Evolutionary conservation across 208 protist species (phyloP), one percentile per base, ranked within the genome.

Genomic region (Leishmania turanica): DNA sequence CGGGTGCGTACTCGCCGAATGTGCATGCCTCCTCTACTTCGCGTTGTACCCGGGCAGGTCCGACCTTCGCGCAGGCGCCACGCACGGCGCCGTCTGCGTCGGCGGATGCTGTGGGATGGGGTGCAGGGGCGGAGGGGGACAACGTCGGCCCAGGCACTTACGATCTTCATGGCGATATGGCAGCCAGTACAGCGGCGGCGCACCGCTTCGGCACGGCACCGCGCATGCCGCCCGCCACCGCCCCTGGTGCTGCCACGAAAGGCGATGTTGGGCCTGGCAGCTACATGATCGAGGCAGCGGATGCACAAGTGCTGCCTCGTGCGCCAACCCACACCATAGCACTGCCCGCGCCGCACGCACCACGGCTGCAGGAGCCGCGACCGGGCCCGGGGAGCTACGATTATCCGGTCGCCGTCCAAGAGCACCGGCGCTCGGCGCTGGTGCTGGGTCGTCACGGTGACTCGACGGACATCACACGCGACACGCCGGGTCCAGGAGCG

Each of bases 341-440:
- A 15, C 13, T 49, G 27, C 13, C 81, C 24, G 42, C 58, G 60
- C 60, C 31, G 62, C 75, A 66, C 74, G 40, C 51, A 5, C 34
- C 34, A 54, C 70, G 45, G 51, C 42, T 19, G 5, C 45, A 47
- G 49, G 17, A 82, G 47, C 34, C 27, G 69, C 42, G 65, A 27
- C 83, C 87, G 13, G 88, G 89, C 17, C 89, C 89, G 7, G 89
- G 89, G 17, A 87, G 84, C 56, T 92, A 92, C 79, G 85, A 89
- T 8, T 80, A 89, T 6, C 76, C 81, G 11, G 64, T 84, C 21
- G 77, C 47, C 31, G 62, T 83, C 6, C 78, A 83, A 19, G 19
- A 45, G 5, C 70, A 87, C 72, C 79, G 71, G 54, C 83, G 75
- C 27, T 72, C 87, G 24, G 70, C 65, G 69, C 62, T 73, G 71